Conservation (phyloP, 225 moss, liverwort and hornwort genomes). For the Antitrichia curtipendula region DNA sequence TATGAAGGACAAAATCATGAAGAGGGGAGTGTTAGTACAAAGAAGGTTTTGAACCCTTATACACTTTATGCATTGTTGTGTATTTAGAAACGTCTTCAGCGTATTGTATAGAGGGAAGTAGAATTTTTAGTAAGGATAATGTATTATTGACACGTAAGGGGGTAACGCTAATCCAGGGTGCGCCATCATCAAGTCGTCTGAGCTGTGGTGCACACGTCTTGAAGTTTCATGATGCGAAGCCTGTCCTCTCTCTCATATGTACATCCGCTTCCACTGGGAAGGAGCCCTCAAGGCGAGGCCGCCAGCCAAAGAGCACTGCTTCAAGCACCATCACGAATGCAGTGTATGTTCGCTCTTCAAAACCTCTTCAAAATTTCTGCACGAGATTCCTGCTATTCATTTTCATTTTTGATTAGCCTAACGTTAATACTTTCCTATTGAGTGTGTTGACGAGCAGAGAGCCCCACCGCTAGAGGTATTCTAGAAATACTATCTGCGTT, state of each 20-base stretch:
- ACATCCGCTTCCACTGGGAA: not conserved
- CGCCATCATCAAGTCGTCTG: constrained; percentile 2
- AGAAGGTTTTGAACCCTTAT: not conserved
- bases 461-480: not conserved
- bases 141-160: not conserved
- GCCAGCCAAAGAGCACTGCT: constrained; percentile 1
- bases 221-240: constrained; percentile 11
- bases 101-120: not conserved
- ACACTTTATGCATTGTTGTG: not conserved
- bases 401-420: not conserved
- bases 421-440: not conserved
- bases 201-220: not conserved
- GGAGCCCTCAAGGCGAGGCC: constrained; percentile 6
- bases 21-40: not conserved
- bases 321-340: constrained; percentile 14
- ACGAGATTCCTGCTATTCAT: not conserved
- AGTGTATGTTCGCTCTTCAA: not conserved
- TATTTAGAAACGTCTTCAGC: not conserved
- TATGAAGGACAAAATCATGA: not conserved
- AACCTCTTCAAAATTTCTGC: not conserved
- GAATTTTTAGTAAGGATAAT: not conserved
- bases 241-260: not conserved
- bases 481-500: not conserved
- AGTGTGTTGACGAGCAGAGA: not conserved
- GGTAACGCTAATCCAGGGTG: not conserved